A percentile compares a stretch with the other conserved stretches of the same genome.
These are phyloP conservation scores for Neospora caninum DNA, from an alignment of 169 alveolate genomes.

Conservation along the genomic window DNA sequence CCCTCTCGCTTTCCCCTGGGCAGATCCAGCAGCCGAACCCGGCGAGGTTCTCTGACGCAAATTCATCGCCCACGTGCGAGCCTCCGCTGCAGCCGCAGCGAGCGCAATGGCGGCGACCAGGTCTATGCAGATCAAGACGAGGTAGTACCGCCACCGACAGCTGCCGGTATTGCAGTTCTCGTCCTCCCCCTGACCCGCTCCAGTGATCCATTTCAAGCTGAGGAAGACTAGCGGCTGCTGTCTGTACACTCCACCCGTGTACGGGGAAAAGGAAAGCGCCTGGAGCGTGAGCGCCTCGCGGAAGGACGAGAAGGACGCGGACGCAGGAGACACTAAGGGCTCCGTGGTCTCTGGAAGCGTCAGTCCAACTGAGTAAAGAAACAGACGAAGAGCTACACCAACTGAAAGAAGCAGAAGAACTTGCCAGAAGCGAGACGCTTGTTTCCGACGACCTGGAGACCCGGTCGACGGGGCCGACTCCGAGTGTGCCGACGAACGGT, in stretches of 20 bases:
- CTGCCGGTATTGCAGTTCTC: not conserved
- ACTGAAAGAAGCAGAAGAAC: not conserved
- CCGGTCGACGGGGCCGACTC: not conserved
- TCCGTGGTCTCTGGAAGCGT: not conserved
- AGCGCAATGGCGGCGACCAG: not conserved
- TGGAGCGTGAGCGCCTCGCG: conserved; percentile 27
- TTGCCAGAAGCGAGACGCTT: not conserved
- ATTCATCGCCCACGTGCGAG: not conserved
- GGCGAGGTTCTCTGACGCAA: not conserved
- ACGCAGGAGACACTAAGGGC: not conserved
- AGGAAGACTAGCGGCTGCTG: conserved; percentile 38
- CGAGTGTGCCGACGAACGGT: not conserved
- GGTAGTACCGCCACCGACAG: conserved; percentile 29
- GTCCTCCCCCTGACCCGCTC: not conserved
- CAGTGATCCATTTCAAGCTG: not conserved
- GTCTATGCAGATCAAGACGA: not conserved
- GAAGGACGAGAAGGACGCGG: conserved; percentile 26
- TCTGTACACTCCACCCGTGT: conserved; percentile 11
- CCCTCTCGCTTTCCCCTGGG: not conserved
- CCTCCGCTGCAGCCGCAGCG: conserved; percentile 24
- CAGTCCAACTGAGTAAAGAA: not conserved
- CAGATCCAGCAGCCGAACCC: not conserved
- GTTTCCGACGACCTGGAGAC: not conserved
- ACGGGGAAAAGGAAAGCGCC: conserved; percentile 11
- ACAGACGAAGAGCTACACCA: not conserved